Conservation (phyloP, 768 basidiomycete species). For the Tremella mesenterica region DNA sequence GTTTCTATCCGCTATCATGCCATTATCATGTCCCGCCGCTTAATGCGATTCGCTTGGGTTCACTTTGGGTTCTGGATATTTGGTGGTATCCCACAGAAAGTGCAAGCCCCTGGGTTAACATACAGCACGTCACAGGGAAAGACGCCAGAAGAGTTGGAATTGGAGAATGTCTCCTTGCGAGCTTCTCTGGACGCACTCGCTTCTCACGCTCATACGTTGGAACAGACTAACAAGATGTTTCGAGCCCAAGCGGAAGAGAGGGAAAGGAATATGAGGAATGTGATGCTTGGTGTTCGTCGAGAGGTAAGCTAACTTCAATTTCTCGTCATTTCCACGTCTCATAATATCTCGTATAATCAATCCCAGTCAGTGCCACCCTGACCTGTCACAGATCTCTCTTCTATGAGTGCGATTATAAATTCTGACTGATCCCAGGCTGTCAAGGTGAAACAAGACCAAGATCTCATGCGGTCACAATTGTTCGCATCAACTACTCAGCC, state of each 20-base stretch:
- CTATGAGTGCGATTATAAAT: background rate
- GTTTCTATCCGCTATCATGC: background rate
- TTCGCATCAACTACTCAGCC: conserved; percentile 8
- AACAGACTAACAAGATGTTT: conserved; percentile 21
- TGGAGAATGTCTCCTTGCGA: conserved; percentile 39
- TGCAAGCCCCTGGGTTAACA: background rate
- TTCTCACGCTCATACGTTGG: conserved; percentile 27
- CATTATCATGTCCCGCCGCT: too few relatives aligned
- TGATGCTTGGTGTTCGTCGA: conserved; percentile 27
- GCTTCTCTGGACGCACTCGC: conserved; percentile 38
- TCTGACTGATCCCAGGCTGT: conserved; percentile 14
- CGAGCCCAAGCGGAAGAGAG: conserved; percentile 20
- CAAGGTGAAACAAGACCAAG: conserved; percentile 26
- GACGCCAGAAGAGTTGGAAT: conserved; percentile 38
- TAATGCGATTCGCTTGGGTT: too few relatives aligned
- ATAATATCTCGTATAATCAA: too few relatives aligned
- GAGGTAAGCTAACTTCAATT: conserved; percentile 31
- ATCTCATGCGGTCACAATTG: conserved; percentile 24
- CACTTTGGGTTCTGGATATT: too few relatives aligned
- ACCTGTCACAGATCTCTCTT: too few relatives aligned
- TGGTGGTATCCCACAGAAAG: background rate
- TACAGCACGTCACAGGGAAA: conserved; percentile 13
- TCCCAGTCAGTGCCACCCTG: too few relatives aligned
- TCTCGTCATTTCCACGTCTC: too few relatives aligned
- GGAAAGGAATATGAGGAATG: conserved; percentile 31